These are phyloP conservation scores for Agapanthus africanus DNA, from an alignment of 106 monocot species.

Conservation along the genomic window DNA sequence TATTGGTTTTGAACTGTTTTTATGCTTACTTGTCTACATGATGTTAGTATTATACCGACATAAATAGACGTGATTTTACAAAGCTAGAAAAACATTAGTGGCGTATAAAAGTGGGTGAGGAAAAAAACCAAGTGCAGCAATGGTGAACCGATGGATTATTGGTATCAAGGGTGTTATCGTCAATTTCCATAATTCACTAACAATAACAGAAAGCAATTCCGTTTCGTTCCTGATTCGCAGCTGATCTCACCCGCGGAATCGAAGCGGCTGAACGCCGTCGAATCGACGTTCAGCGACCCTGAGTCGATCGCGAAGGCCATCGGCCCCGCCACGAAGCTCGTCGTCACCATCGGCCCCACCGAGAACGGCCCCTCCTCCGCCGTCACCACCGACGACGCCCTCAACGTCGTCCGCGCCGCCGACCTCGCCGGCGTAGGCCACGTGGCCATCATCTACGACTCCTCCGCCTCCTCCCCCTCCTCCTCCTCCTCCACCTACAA, in stretches of 20 bases:
- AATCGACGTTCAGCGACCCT: constrained; percentile 39
- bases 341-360: constrained; percentile 52
- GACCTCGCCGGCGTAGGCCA: constrained; percentile 61
- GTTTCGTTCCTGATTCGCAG: too few species aligned
- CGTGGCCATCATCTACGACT: constrained; percentile 64
- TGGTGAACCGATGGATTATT: too few species aligned
- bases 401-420: constrained; percentile 66
- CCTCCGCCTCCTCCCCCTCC: background rate
- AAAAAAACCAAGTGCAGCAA: too few species aligned
- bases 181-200: too few species aligned
- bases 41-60: too few species aligned
- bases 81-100: too few species aligned
- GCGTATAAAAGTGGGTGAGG: too few species aligned
- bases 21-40: too few species aligned
- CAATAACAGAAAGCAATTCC: too few species aligned
- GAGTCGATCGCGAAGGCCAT: constrained; percentile 71
- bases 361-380: constrained; percentile 53
- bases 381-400: constrained; percentile 70
- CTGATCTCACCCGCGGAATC: constrained; percentile 68
- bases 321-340: constrained; percentile 68
- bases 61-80: too few species aligned
- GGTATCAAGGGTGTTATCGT: too few species aligned
- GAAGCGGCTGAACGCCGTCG: constrained; percentile 71
- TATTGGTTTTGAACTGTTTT: too few species aligned
- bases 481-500: constrained; percentile 43